Conservation (phyloP, 306 rosid species). For the Trifolium dubium region DNA sequence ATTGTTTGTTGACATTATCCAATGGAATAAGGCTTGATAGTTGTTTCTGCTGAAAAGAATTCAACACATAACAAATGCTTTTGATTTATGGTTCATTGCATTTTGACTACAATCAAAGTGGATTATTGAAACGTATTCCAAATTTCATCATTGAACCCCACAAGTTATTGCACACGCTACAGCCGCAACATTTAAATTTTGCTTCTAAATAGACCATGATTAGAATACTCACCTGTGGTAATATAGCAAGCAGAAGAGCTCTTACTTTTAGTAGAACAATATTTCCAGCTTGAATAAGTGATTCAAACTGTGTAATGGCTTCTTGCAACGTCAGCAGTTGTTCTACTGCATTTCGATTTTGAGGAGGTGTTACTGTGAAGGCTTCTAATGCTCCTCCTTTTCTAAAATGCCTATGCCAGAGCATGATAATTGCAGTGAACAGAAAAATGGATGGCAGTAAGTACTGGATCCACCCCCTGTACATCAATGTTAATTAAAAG, state of each 20-base stretch:
- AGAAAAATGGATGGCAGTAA: constrained; percentile 66
- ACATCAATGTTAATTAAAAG: constrained; percentile 40
- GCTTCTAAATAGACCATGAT: not conserved
- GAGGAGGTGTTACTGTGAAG: constrained; percentile 69
- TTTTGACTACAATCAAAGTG: constrained; percentile 26
- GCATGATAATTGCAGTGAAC: constrained; percentile 65
- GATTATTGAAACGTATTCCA: constrained; percentile 24
- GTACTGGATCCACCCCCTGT: constrained; percentile 92
- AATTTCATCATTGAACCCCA: constrained; percentile 17
- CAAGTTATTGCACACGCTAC: constrained; percentile 20
- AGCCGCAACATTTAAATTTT: constrained; percentile 22
- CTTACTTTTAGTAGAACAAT: constrained; percentile 81
- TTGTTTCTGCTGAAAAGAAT: not conserved
- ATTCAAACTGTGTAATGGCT: constrained; percentile 75
- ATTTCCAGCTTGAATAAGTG: constrained; percentile 80
- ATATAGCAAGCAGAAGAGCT: constrained; percentile 82
- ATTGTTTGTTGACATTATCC: not conserved
- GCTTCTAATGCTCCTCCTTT: constrained; percentile 65
- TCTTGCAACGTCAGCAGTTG: constrained; percentile 87
- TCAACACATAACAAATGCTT: not conserved
- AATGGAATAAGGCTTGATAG: not conserved
- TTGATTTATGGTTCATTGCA: constrained; percentile 25
- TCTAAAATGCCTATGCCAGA: constrained; percentile 69
- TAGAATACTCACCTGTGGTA: constrained; percentile 71
- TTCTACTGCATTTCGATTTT: constrained; percentile 81